Conservation (phyloP, 2,329 filamentous ascomycete species). For the Aspergillus sp. region DNA sequence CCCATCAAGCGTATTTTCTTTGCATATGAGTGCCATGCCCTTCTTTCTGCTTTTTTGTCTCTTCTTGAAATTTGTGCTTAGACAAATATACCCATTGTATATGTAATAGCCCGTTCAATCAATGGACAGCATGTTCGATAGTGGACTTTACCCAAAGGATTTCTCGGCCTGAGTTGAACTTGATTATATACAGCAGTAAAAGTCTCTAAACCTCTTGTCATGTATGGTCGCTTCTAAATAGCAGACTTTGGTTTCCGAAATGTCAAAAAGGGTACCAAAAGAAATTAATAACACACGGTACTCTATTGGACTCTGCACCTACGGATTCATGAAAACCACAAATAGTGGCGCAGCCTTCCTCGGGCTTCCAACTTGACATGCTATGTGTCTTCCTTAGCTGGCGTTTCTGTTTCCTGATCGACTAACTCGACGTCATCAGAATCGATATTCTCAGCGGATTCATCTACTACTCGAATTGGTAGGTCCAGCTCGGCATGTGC, state of each 20-base stretch:
- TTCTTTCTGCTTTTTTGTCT: not conserved
- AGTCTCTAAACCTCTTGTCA: not conserved
- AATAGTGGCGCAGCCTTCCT: not conserved
- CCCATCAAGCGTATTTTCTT: not conserved
- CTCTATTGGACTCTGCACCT: not conserved
- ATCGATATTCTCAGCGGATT: constrained; percentile 3
- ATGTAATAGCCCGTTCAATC: not conserved
- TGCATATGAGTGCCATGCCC: not conserved
- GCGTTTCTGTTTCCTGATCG: constrained; percentile 1
- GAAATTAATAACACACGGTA: not conserved
- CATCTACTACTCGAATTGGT: constrained; percentile 50
- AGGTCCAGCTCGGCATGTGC: constrained; percentile 65
- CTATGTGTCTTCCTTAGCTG: constrained; percentile 3
- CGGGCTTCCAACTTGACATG: not conserved
- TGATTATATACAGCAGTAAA: not conserved
- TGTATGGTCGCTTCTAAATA: not conserved
- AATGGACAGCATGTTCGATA: not conserved
- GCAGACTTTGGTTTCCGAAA: not conserved
- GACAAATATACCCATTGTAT: constrained; percentile 7
- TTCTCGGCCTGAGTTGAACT: not conserved
- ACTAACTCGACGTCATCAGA: constrained; percentile 14
- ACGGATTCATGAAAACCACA: not conserved
- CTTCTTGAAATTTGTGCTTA: not conserved
- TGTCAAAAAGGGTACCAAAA: not conserved
- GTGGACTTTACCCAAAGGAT: not conserved